Conservation (phyloP, 345 rosid genomes). For the Firmiana major region DNA sequence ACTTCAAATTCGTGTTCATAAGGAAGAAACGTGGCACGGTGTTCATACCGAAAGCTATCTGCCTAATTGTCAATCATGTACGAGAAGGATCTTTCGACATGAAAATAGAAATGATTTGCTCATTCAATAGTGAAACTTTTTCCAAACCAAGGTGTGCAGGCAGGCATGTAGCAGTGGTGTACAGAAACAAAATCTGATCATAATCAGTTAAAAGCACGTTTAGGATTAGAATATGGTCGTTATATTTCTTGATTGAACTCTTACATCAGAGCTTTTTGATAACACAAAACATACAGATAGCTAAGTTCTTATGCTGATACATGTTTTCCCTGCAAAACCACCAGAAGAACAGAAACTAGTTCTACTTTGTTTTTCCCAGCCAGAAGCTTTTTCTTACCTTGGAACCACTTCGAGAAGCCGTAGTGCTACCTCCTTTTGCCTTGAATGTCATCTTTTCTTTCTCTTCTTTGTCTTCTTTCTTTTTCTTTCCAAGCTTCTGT, state of each 20-base stretch:
- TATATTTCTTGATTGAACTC: neutral
- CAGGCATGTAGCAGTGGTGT: neutral
- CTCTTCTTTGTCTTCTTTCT: slow-evolving; percentile 18
- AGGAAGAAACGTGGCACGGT: neutral
- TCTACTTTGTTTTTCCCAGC: slow-evolving; percentile 26
- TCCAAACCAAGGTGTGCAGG: too few relatives aligned
- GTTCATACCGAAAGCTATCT: neutral
- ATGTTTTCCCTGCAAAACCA: neutral
- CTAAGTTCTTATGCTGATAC: neutral
- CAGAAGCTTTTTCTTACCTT: slow-evolving; percentile 37
- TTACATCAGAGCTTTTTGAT: neutral
- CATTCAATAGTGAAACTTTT: too few relatives aligned
- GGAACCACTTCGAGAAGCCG: slow-evolving; percentile 29
- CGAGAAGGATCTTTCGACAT: neutral
- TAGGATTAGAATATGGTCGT: neutral
- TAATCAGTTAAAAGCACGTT: neutral
- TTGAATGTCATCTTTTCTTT: slow-evolving; percentile 12
- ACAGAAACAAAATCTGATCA: neutral
- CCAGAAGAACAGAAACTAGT: neutral
- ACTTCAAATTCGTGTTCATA: neutral
- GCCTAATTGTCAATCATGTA: neutral
- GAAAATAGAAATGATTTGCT: neutral
- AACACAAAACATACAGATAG: neutral
- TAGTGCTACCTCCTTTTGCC: slow-evolving; percentile 8
- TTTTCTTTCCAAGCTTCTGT: slow-evolving; percentile 2